Evolutionary conservation across 345 rosid genomes (phyloP).

Genomic region (Brassica napus): Da-Ae NC_063449.1:44840501-44841000

Average conservation of each 20-base stretch:
- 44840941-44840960: slow-evolving; percentile 30
- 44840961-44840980: background rate
- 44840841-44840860: slow-evolving; percentile 42
- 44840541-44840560: slow-evolving; percentile 48
- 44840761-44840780: background rate
- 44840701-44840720: slow-evolving; percentile 42
- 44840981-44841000: background rate
- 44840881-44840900: slow-evolving; percentile 80
- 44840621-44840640: slow-evolving; percentile 5
- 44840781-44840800: slow-evolving; percentile 1
- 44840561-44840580: too few relatives aligned
- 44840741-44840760: slow-evolving; percentile 46
- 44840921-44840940: slow-evolving; percentile 91
- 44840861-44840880: slow-evolving; percentile 47
- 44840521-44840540: slow-evolving; percentile 89
- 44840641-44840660: background rate
- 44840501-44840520: slow-evolving; percentile 89
- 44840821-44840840: background rate
- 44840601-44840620: background rate
- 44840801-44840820: slow-evolving; percentile 2
- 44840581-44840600: background rate
- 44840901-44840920: slow-evolving; percentile 87
- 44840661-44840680: slow-evolving; percentile 6
- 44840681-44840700: slow-evolving; percentile 38
- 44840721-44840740: too few relatives aligned